Evolutionary conservation across 2,329 filamentous ascomycete genomes (phyloP).

Genomic region (Alternaria panax): DNA sequence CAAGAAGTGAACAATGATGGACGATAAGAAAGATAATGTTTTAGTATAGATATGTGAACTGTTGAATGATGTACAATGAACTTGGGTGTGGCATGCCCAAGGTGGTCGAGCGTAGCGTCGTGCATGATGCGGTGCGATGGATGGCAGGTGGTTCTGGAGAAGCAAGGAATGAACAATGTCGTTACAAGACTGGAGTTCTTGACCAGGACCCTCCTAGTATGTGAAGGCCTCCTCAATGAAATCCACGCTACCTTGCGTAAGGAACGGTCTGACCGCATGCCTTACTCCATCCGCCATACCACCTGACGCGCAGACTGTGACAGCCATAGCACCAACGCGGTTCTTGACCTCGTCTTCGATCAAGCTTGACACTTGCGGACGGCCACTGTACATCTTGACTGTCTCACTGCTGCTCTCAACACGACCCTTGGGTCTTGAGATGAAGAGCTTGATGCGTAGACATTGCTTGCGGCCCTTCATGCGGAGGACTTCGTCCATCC

Average conservation of each 20-base stretch:
- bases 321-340: slow-evolving; percentile 66
- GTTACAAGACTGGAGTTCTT: background rate
- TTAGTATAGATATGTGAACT: slow-evolving; percentile 10
- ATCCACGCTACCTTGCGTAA: slow-evolving; percentile 63
- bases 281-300: slow-evolving; percentile 69
- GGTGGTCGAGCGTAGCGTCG: slow-evolving; percentile 7
- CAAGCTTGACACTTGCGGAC: slow-evolving; percentile 63
- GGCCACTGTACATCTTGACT: slow-evolving; percentile 68
- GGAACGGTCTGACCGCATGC: slow-evolving; percentile 60
- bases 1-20: slow-evolving; percentile 28
- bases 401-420: slow-evolving; percentile 66
- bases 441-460: slow-evolving; percentile 67
- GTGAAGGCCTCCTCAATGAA: slow-evolving; percentile 73
- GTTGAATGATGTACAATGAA: slow-evolving; percentile 2
- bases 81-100: slow-evolving; percentile 5
- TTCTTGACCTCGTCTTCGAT: slow-evolving; percentile 64
- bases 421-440: slow-evolving; percentile 65
- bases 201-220: slow-evolving; percentile 53
- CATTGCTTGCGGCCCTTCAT: slow-evolving; percentile 66
- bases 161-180: slow-evolving; percentile 1
- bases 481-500: slow-evolving; percentile 70
- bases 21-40: slow-evolving; percentile 6
- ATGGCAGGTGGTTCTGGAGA: background rate
- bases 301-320: slow-evolving; percentile 69
- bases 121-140: slow-evolving; percentile 3